Evolutionary conservation across 768 basidiomycete species (phyloP).

Genomic region (Xerocomellus amylosporus): DNA sequence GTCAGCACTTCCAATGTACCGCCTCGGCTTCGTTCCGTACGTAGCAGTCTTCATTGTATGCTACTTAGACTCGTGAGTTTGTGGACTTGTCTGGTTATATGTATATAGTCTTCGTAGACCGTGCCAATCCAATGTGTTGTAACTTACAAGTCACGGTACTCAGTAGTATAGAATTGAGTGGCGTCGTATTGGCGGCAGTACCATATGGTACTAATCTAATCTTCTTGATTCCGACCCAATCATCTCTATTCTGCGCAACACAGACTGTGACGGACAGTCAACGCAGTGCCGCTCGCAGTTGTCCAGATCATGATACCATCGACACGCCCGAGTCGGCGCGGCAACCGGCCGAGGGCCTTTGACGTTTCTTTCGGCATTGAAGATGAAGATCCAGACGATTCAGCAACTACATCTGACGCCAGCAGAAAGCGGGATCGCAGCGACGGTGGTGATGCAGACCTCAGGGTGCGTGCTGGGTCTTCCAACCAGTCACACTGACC

Average conservation of each 20-base stretch:
- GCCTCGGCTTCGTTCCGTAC: constrained; percentile 9
- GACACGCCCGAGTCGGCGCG: constrained; percentile 18
- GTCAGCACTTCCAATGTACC: constrained; percentile 13
- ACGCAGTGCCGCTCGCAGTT: too few relatives aligned
- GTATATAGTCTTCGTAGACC: constrained; percentile 4
- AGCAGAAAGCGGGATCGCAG: constrained; percentile 29
- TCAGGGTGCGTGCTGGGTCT: constrained; percentile 14
- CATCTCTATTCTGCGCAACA: too few relatives aligned
- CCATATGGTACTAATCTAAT: too few relatives aligned
- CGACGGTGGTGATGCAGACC: constrained; percentile 3
- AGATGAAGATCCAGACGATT: constrained; percentile 34
- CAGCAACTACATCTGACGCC: constrained; percentile 24
- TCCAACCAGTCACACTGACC: neutral
- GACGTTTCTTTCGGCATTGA: constrained; percentile 54
- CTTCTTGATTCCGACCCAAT: too few relatives aligned
- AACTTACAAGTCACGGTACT: too few relatives aligned
- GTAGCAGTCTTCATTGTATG: constrained; percentile 5
- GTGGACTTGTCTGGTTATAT: constrained; percentile 16
- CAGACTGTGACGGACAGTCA: too few relatives aligned
- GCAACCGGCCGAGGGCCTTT: constrained; percentile 50
- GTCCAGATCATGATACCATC: neutral
- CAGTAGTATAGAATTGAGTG: too few relatives aligned
- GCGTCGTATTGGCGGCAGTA: too few relatives aligned
- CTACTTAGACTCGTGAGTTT: constrained; percentile 11
- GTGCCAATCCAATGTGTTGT: neutral